These are phyloP conservation scores for Heritiera littoralis DNA, from an alignment of 345 rosid genomes.

Conservation along the genomic window DNA sequence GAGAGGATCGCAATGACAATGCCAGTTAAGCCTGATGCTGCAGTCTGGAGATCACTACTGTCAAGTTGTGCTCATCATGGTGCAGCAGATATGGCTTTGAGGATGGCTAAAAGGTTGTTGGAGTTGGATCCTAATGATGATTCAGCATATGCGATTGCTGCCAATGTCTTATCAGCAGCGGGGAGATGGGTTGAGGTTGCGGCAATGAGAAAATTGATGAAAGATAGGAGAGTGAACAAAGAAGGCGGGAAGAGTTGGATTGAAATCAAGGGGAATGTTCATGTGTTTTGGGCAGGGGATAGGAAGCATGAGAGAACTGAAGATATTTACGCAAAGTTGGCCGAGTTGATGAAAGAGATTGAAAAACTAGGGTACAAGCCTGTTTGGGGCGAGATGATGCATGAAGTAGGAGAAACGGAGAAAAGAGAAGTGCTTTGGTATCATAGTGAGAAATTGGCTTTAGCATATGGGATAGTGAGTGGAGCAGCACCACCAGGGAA, in stretches of 20 bases:
- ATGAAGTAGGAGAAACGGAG: conserved; percentile 39
- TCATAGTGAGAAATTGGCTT: conserved; percentile 60
- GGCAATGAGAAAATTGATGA: conserved; percentile 38
- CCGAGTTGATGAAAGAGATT: conserved; percentile 40
- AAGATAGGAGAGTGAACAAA: conserved; percentile 39
- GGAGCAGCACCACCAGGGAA: conserved; percentile 40
- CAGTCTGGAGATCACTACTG: conserved; percentile 46
- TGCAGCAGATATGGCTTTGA: conserved; percentile 36
- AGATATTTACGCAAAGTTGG: conserved; percentile 43
- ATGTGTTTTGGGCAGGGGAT: conserved; percentile 55
- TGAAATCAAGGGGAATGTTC: conserved; percentile 48
- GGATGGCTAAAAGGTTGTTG: conserved; percentile 31
- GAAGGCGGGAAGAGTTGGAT: conserved; percentile 52
- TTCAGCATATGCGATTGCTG: conserved; percentile 42
- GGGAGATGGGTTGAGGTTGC: conserved; percentile 47
- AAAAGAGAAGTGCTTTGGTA: conserved; percentile 41
- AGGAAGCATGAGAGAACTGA: conserved; percentile 33
- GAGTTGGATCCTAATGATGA: conserved; percentile 39
- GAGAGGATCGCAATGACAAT: conserved; percentile 37
- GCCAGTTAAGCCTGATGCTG: conserved; percentile 50
- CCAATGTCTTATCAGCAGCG: conserved; percentile 33
- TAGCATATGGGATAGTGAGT: conserved; percentile 52
- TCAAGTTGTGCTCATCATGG: conserved; percentile 34
- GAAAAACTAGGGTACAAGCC: conserved; percentile 44
- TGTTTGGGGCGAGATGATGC: conserved; percentile 35